Conservation (phyloP, 768 basidiomycete genomes). For the Panaeolus papilionaceus region DNA sequence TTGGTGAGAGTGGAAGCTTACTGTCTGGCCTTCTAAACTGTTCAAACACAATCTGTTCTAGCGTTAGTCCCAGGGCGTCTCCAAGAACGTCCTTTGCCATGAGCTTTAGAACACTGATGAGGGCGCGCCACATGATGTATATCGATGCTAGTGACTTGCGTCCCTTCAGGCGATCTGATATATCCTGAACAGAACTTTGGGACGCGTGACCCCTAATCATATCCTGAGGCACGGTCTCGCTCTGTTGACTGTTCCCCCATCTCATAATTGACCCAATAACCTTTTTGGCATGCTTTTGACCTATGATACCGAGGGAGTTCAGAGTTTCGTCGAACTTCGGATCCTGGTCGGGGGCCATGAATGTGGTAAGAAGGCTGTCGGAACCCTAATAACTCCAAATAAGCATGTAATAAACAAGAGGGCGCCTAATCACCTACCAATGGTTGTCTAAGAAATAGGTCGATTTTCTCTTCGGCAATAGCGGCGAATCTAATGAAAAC, state of each 20-base stretch:
- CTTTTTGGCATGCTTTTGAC: conserved; percentile 81
- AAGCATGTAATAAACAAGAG: background rate
- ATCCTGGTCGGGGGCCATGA: conserved; percentile 78
- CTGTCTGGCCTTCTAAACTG: conserved; percentile 78
- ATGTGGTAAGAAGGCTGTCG: conserved; percentile 68
- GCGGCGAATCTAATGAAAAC: conserved; percentile 88
- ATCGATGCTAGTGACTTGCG: conserved; percentile 83
- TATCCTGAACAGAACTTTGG: conserved; percentile 49
- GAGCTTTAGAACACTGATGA: conserved; percentile 76
- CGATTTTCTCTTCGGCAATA: conserved; percentile 81
- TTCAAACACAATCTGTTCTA: conserved; percentile 92
- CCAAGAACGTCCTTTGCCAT: conserved; percentile 80
- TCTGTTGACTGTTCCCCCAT: conserved; percentile 78
- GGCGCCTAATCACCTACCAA: conserved; percentile 54
- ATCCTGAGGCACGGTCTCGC: conserved; percentile 60
- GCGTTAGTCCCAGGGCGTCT: conserved; percentile 74
- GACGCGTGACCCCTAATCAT: conserved; percentile 56
- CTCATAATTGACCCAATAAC: conserved; percentile 88
- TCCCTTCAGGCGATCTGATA: conserved; percentile 62
- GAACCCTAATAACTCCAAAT: conserved; percentile 54
- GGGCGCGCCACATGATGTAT: conserved; percentile 89
- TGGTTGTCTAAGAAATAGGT: conserved; percentile 69
- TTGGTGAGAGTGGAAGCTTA: conserved; percentile 70
- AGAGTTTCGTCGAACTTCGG: conserved; percentile 84
- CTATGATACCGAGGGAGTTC: conserved; percentile 85